These are phyloP conservation scores for Aotearoamyces nothofagi DNA, from an alignment of 2,329 filamentous ascomycete species.

Conservation along the genomic window DNA sequence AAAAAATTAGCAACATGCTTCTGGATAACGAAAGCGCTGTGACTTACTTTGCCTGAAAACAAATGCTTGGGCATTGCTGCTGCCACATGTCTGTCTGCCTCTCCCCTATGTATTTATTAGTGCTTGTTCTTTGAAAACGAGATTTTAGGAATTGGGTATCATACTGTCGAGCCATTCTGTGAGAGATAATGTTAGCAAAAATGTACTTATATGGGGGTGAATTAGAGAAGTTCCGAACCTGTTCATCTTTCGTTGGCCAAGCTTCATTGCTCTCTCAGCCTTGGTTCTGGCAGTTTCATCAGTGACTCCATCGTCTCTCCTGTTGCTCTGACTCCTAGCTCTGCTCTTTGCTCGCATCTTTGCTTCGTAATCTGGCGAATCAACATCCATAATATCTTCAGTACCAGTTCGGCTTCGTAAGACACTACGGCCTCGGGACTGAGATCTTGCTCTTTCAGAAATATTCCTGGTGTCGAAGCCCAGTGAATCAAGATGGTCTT, in stretches of 20 bases:
- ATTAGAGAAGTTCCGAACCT: no score
- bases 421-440: conserved; percentile 54
- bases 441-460: conserved; percentile 55
- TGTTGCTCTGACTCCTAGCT: conserved; percentile 50
- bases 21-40: no score
- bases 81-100: conserved; percentile 81
- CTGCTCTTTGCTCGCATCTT: conserved; percentile 62
- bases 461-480: conserved; percentile 73
- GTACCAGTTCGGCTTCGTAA: conserved; percentile 46
- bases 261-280: conserved; percentile 74
- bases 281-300: conserved; percentile 53
- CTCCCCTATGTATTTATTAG: no score
- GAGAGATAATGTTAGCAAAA: no score
- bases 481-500: conserved; percentile 68
- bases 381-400: conserved; percentile 64
- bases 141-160: no score
- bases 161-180: no score
- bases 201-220: no score
- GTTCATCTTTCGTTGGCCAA: conserved; percentile 98
- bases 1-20: conserved; percentile 40
- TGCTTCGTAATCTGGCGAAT: conserved; percentile 35
- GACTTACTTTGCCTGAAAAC: no score
- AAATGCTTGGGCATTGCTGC: conserved; percentile 79
- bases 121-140: no score
- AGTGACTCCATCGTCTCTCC: conserved; percentile 63